Base-by-base conservation (phyloP, 2,329 filamentous ascomycete species). In the Ascocoryne sarcoides region DNA sequence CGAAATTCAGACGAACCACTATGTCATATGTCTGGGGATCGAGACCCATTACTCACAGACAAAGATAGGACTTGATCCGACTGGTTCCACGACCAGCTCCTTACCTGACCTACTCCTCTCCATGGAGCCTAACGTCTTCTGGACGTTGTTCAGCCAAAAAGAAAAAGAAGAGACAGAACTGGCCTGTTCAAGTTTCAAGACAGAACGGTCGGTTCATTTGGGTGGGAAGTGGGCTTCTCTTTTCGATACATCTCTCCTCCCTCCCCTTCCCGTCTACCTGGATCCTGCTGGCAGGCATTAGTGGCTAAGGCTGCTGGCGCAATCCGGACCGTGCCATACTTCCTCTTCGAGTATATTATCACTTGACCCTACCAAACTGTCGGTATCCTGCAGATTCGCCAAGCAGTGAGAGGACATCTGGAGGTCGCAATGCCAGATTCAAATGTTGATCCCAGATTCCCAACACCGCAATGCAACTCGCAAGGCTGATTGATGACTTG, bases 401-500 rank as follows among this genome's bases (percentile, higher is more conserved):
- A 20, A 35, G 32, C 32, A 18, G 32, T 35, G 32, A 35, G 18
- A 35, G n/a, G 31, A 12, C 12, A 7, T 12, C 23, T 26, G 23
- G 23, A 35, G 32, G 32, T 18, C 17, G 20, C 17, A 18, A 17
- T 35, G 32, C 16, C 23, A 7, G 4, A 35, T 20, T 9, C 4
- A 15, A 5, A 16, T 35, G 15, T 7, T 16, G 17, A 7, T 19
- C n/a, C n/a, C 19, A 35, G 17, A 19, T n/a, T 10, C n/a, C n/a
- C n/a, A n/a, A n/a, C n/a, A 20, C 19, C 5, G 38, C 42, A 42
- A 49, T 49, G 52, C 47, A 54, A 51, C 49, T 47, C 45, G 46
- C 51, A 56, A 42, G 54, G 51, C 52, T 54, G 54, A 53, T 43
- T 46, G 34, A 46, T 8, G 17, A 19, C 17, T 20, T n/a, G 32